phyloP scores from a whole-genome alignment of 2,329 filamentous ascomycete species.

The Trichoderma sp. region DNA sequence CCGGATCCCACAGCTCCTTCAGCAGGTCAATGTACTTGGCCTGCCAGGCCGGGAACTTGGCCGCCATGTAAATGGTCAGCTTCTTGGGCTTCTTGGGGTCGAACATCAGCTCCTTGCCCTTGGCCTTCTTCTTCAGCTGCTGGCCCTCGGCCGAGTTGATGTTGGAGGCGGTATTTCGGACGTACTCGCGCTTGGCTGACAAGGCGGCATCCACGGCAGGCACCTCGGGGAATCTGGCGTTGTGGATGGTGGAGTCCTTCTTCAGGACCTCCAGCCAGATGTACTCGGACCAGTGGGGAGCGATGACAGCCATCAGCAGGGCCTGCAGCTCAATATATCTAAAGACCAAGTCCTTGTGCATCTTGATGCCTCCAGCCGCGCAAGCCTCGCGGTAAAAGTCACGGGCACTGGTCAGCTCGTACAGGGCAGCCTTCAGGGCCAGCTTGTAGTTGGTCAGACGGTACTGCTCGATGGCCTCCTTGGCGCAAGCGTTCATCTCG shows the following conservation, averaged over 20 bases:
- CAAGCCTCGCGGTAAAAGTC: conserved; percentile 88
- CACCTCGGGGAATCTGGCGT: conserved; percentile 57
- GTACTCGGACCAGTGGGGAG: conserved; percentile 92
- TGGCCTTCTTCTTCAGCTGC: conserved; percentile 84
- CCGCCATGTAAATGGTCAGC: conserved; percentile 79
- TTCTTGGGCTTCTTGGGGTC: conserved; percentile 92
- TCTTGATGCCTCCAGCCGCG: conserved; percentile 71
- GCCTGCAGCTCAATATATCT: conserved; percentile 86
- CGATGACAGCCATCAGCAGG: conserved; percentile 75
- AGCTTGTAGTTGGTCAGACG: conserved; percentile 71
- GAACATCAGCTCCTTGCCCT: conserved; percentile 82
- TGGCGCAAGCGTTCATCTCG: conserved; percentile 81
- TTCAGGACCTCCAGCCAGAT: conserved; percentile 90
- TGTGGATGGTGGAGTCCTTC: conserved; percentile 73
- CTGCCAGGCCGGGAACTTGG: conserved; percentile 85
- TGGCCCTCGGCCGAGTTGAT: conserved; percentile 77
- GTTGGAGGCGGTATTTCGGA: conserved; percentile 69
- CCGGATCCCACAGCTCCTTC: conserved; percentile 63
- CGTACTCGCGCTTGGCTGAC: conserved; percentile 77
- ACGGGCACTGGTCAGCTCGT: conserved; percentile 84
- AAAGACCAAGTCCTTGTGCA: conserved; percentile 77
- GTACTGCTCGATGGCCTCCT: conserved; percentile 76
- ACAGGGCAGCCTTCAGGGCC: conserved; percentile 81
- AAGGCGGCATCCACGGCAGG: conserved; percentile 63
- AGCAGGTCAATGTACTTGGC: conserved; percentile 82